Conservation (phyloP, 345 rosid genomes). For the Balakata baccata region DNA sequence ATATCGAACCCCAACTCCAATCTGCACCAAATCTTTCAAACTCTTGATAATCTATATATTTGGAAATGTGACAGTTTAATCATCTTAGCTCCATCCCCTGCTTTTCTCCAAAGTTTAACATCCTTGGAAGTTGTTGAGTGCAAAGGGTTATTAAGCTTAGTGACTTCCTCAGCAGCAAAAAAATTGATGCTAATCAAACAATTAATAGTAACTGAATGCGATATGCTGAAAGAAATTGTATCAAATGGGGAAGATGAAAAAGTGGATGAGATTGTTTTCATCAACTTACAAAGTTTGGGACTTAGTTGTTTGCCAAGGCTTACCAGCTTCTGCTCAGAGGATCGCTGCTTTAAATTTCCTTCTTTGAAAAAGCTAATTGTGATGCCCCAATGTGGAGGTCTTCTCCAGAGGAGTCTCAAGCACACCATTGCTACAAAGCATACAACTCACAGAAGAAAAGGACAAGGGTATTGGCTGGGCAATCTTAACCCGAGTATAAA, state of each 20-base stretch:
- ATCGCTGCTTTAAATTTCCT: not conserved
- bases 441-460: not conserved
- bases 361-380: not conserved
- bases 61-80: not conserved
- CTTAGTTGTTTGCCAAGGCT: slow-evolving; percentile 3
- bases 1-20: not conserved
- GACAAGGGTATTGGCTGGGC: too few species aligned
- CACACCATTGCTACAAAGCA: slow-evolving; percentile 5
- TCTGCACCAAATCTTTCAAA: slow-evolving; percentile 9
- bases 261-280: too few species aligned
- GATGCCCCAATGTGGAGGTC: slow-evolving; percentile 7
- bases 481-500: too few species aligned
- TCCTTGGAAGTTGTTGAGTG: not conserved
- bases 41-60: slow-evolving; percentile 15
- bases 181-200: not conserved
- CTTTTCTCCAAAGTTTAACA: slow-evolving; percentile 1
- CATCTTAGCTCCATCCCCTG: not conserved
- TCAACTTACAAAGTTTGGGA: too few species aligned
- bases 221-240: slow-evolving; percentile 11
- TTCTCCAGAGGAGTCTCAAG: slow-evolving; percentile 1
- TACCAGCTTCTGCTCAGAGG: not conserved
- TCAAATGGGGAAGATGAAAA: not conserved
- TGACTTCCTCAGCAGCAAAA: not conserved
- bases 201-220: slow-evolving; percentile 7
- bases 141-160: not conserved